Conservation (phyloP, 345 rosid species). For the Eucalyptus curtisii region DNA sequence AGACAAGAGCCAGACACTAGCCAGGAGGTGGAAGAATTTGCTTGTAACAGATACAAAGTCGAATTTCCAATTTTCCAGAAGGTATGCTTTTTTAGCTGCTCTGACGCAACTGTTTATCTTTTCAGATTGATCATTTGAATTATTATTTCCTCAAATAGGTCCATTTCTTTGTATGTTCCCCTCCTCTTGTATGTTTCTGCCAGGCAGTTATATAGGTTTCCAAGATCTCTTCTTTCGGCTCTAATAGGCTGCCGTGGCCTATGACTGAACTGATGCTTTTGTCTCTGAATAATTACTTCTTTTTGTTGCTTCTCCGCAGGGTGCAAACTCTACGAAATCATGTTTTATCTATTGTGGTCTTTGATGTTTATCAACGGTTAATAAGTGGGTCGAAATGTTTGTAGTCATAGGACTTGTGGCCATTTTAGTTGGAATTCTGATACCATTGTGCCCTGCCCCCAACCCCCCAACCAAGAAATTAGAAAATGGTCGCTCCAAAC, state of each 20-base stretch:
- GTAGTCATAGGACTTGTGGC: not conserved
- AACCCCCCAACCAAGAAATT: not conserved
- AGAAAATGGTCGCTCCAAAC: not conserved
- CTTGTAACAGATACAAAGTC: conserved; percentile 71
- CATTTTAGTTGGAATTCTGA: not conserved
- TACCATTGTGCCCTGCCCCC: not conserved
- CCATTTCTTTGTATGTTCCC: not conserved
- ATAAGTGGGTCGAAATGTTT: not conserved
- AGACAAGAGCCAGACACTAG: conserved; percentile 76
- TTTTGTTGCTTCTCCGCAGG: not conserved
- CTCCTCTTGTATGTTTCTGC: not conserved
- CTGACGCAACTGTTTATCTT: not conserved
- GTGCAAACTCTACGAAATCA: not conserved
- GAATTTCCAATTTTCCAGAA: conserved; percentile 81
- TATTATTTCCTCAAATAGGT: not conserved
- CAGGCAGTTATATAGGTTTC: not conserved
- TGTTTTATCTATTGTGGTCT: not conserved
- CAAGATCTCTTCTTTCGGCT: not conserved
- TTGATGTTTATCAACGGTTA: not conserved
- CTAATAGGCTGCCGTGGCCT: not conserved
- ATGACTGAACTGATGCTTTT: not conserved
- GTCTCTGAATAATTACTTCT: not conserved
- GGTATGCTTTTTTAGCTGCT: conserved; percentile 15
- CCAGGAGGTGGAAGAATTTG: conserved; percentile 62
- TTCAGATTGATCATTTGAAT: not conserved